These are phyloP conservation scores for Limnomonas spitsbergensis DNA, from an alignment of 139 green algal species.

Conservation along the genomic window DNA sequence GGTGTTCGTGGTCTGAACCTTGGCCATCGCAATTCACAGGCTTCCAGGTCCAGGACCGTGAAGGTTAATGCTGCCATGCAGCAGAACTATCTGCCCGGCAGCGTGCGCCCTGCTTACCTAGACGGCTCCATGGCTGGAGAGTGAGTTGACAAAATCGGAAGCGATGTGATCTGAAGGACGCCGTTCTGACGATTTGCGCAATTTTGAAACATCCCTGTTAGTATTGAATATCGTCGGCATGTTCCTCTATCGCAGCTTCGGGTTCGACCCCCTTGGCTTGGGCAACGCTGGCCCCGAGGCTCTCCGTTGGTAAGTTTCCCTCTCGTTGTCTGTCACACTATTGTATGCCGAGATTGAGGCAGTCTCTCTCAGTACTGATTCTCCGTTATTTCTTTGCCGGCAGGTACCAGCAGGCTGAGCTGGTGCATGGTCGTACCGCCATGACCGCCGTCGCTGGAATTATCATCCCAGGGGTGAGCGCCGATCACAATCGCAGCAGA, in stretches of 20 bases:
- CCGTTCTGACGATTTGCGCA: not conserved
- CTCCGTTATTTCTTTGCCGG: not conserved
- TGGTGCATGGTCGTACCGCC: conserved; percentile 82
- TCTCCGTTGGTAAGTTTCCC: conserved; percentile 1
- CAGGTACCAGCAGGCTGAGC: conserved; percentile 78
- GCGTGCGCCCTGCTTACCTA: not conserved
- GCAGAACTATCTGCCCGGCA: not conserved
- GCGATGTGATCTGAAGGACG: not conserved
- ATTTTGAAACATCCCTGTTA: not conserved
- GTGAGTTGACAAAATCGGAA: conserved; percentile 9
- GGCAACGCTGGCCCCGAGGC: conserved; percentile 11
- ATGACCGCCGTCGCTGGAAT: conserved; percentile 89
- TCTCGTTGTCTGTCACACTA: not conserved
- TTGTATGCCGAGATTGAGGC: not conserved
- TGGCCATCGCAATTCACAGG: not conserved
- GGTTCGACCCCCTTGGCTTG: conserved; percentile 19
- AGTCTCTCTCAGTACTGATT: not conserved
- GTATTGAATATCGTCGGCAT: not conserved
- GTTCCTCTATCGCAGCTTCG: conserved; percentile 7
- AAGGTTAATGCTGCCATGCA: conserved; percentile 19
- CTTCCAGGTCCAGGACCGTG: conserved; percentile 9
- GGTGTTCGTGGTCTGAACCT: not conserved
- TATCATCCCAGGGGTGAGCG: conserved; percentile 66
- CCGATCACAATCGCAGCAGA: not conserved
- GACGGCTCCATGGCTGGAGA: conserved; percentile 10